A percentile compares a stretch with the other conserved stretches of the same genome.
Conservation (phyloP, 768 basidiomycete genomes). For the Guyanaporus albipodus region DNA sequence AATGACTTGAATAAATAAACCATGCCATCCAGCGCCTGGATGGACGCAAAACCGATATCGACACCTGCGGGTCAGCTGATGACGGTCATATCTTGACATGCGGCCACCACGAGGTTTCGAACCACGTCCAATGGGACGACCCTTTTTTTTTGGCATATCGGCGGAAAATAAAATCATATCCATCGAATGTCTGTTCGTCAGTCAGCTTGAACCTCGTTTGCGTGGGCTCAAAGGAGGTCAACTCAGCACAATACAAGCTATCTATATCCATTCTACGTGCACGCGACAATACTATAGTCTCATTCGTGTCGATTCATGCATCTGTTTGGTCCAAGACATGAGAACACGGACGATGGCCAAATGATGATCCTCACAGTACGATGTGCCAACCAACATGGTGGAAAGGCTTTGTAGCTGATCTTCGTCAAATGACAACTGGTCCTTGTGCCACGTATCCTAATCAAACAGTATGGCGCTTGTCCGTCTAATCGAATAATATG, state of each 20-base stretch:
- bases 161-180: too few relatives aligned
- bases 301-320: constrained; percentile 23
- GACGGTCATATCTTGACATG: constrained; percentile 20
- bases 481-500: neutral
- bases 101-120: constrained; percentile 23
- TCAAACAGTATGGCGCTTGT: constrained; percentile 9
- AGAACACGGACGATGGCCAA: constrained; percentile 2
- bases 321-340: constrained; percentile 17
- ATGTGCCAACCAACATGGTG: constrained; percentile 86
- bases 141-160: too few relatives aligned
- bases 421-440: constrained; percentile 82
- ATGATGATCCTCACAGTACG: constrained; percentile 60
- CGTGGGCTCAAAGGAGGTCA: too few relatives aligned
- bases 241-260: too few relatives aligned
- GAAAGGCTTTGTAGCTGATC: constrained; percentile 86
- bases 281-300: too few relatives aligned
- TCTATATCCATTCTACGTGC: too few relatives aligned
- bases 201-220: too few relatives aligned
- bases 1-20: too few relatives aligned
- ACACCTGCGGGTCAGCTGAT: constrained; percentile 16
- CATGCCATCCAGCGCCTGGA: too few relatives aligned
- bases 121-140: constrained; percentile 11
- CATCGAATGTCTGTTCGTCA: too few relatives aligned
- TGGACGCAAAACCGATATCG: constrained; percentile 10
- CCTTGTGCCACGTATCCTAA: constrained; percentile 90